Conservation (phyloP, 2,329 filamentous ascomycete species). For the Phaeosphaeriaceae sp. region DNA sequence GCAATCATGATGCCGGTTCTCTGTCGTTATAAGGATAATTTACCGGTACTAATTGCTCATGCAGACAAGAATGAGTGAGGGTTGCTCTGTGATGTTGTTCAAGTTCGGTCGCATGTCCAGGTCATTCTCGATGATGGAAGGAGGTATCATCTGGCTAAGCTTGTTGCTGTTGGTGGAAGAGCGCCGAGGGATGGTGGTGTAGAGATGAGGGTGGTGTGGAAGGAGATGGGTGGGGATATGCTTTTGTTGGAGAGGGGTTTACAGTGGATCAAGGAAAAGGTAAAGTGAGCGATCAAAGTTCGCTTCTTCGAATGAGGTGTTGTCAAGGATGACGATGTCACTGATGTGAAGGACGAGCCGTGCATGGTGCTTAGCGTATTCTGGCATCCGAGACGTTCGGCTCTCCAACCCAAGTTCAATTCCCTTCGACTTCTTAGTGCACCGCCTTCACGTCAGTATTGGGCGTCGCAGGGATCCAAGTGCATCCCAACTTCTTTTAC, state of each 20-base stretch:
- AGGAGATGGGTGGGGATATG: constrained; percentile 5
- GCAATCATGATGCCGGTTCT: constrained; percentile 2
- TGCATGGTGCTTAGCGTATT: background rate
- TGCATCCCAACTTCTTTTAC: background rate
- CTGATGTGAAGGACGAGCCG: no score
- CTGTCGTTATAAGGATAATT: constrained; percentile 9
- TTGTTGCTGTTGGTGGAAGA: background rate
- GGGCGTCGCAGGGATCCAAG: background rate
- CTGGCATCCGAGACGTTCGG: background rate
- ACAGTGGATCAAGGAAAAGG: constrained; percentile 4
- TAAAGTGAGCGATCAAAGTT: background rate
- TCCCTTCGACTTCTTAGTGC: background rate
- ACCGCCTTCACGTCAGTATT: background rate
- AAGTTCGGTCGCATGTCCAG: background rate
- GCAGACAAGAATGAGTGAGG: constrained; percentile 4
- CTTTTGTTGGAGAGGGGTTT: constrained; percentile 1
- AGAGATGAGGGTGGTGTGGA: constrained; percentile 1
- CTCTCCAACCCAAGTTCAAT: background rate
- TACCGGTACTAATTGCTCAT: background rate
- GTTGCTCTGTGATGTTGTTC: constrained; percentile 1
- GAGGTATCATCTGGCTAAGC: background rate
- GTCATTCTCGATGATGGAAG: constrained; percentile 4
- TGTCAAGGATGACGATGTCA: background rate
- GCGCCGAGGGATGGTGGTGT: constrained; percentile 1
- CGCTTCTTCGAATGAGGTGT: background rate